Evolutionary conservation across 805 yeast genomes (phyloP).

Genomic region (Suhomyces faveliae): DNA sequence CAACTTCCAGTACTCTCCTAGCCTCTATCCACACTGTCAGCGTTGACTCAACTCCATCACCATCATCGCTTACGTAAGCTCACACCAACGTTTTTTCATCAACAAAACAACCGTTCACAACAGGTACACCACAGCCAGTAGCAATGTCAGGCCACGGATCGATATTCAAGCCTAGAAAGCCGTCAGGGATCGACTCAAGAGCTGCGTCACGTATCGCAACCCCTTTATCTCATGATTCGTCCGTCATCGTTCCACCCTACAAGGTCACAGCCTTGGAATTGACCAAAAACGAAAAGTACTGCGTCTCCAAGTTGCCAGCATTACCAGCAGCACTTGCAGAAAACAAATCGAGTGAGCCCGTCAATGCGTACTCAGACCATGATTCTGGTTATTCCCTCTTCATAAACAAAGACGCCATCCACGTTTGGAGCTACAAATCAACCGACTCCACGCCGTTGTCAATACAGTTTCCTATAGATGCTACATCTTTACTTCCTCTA

Average conservation of each 20-base stretch:
- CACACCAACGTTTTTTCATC: not conserved
- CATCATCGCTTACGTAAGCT: conserved; percentile 1
- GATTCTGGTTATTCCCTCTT: conserved; percentile 49
- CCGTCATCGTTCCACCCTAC: not conserved
- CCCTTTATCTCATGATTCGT: not conserved
- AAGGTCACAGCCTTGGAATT: conserved; percentile 36
- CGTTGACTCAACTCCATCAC: not conserved
- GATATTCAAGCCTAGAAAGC: conserved; percentile 10
- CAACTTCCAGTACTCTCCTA: not conserved
- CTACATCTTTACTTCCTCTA: conserved; percentile 37
- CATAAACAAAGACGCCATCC: conserved; percentile 48
- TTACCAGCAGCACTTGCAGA: conserved; percentile 44
- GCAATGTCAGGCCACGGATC: conserved; percentile 3
- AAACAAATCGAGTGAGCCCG: conserved; percentile 23
- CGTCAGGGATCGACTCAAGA: conserved; percentile 2
- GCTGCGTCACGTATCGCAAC: conserved; percentile 1
- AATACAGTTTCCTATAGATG: conserved; percentile 48
- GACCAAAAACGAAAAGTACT: conserved; percentile 57
- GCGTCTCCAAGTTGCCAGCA: conserved; percentile 56
- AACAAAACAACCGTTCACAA: not conserved
- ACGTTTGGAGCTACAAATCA: conserved; percentile 69
- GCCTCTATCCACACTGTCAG: not conserved
- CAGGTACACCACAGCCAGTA: not conserved
- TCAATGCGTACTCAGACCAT: conserved; percentile 48
- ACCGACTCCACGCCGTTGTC: conserved; percentile 59